These are phyloP conservation scores for Diplodia corticola DNA, from an alignment of 2,329 filamentous ascomycete genomes.

Conservation along the genomic window DNA sequence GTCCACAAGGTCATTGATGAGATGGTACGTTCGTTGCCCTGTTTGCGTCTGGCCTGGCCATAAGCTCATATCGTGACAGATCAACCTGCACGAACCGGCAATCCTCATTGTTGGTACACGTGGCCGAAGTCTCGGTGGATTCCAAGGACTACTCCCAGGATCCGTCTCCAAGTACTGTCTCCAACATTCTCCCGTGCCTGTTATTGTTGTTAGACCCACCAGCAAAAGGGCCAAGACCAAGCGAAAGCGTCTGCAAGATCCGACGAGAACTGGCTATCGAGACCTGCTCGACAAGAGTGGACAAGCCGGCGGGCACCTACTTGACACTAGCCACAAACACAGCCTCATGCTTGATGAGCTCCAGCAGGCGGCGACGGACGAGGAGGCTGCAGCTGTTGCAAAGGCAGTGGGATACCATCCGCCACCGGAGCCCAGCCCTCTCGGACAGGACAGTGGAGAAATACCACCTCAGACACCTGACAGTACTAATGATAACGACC, in stretches of 20 bases:
- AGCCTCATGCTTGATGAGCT: conserved; percentile 44
- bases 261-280: conserved; percentile 72
- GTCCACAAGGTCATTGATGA: conserved; percentile 88
- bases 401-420: conserved; percentile 49
- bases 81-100: conserved; percentile 86
- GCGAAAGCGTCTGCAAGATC: conserved; percentile 76
- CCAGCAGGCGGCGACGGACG: conserved; percentile 38
- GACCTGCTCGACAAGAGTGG: conserved; percentile 71
- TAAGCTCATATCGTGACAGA: conserved; percentile 54
- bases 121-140: conserved; percentile 78
- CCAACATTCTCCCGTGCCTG: conserved; percentile 88
- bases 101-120: conserved; percentile 89
- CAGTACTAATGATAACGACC: background rate
- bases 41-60: conserved; percentile 8
- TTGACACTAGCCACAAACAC: conserved; percentile 52
- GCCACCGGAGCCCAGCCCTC: conserved; percentile 31
- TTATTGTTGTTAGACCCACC: conserved; percentile 85
- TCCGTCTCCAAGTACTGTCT: conserved; percentile 94
- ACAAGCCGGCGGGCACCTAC: conserved; percentile 51
- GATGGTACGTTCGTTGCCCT: conserved; percentile 63
- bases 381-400: conserved; percentile 53
- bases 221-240: conserved; percentile 90
- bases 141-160: conserved; percentile 83
- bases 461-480: conserved; percentile 24
- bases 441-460: conserved; percentile 32